Evolutionary conservation across 2,329 filamentous ascomycete genomes (phyloP).

Genomic region (Alternaria tenuissima): DNA sequence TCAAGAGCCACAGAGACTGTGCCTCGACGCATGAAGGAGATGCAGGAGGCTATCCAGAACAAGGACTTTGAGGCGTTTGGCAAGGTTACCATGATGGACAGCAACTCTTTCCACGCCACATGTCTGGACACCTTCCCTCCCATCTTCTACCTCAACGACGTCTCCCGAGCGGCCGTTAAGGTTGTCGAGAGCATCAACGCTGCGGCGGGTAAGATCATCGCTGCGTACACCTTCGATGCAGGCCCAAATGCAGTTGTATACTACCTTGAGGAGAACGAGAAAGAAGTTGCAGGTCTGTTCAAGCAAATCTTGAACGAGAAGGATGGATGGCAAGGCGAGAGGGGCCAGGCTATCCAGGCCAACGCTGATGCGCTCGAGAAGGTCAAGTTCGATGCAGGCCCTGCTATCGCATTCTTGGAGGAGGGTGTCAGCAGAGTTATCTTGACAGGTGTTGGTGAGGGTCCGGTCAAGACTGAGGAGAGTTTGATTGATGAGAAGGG

Average conservation of each 20-base stretch:
- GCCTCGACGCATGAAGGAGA: slow-evolving; percentile 80
- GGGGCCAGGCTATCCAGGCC: slow-evolving; percentile 62
- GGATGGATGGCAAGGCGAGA: slow-evolving; percentile 74
- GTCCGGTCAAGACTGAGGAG: slow-evolving; percentile 80
- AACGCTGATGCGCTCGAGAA: slow-evolving; percentile 66
- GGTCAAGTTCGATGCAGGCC: slow-evolving; percentile 59
- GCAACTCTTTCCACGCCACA: slow-evolving; percentile 94
- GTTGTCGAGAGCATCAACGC: slow-evolving; percentile 90
- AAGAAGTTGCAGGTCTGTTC: slow-evolving; percentile 78
- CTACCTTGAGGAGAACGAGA: slow-evolving; percentile 82
- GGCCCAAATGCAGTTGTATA: slow-evolving; percentile 98
- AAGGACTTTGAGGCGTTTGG: slow-evolving; percentile 88
- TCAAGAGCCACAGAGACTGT: slow-evolving; percentile 79
- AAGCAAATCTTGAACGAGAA: slow-evolving; percentile 69
- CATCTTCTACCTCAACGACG: slow-evolving; percentile 98
- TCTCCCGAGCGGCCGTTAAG: slow-evolving; percentile 83
- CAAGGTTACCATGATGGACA: slow-evolving; percentile 93
- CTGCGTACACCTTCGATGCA: slow-evolving; percentile 96
- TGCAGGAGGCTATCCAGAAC: slow-evolving; percentile 81
- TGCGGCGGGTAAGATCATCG: slow-evolving; percentile 78
- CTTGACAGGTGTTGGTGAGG: slow-evolving; percentile 88
- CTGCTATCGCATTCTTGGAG: slow-evolving; percentile 63
- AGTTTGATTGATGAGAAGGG: slow-evolving; percentile 73
- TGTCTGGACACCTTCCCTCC: slow-evolving; percentile 96
- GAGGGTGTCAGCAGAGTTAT: slow-evolving; percentile 89